Conservation (phyloP, 139 green algal species). For the Raphidocelis subcapitata region DNA sequence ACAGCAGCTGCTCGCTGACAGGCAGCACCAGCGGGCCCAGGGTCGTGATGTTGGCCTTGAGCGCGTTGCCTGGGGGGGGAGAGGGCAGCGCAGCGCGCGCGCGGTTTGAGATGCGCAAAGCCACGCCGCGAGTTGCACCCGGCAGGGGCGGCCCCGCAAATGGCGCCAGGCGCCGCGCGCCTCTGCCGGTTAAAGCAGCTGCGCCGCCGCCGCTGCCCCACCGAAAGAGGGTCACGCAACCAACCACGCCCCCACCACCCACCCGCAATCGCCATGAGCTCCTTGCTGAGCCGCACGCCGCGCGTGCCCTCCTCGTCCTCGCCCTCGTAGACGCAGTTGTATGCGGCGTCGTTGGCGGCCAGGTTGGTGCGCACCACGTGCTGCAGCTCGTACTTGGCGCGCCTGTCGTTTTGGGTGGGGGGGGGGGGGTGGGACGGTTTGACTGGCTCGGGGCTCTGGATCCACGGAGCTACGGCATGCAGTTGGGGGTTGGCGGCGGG, state of each 20-base stretch:
- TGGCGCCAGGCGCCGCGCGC: too few relatives aligned
- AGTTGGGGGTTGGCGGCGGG: too few relatives aligned
- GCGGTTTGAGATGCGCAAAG: too few relatives aligned
- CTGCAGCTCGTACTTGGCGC: conserved; percentile 47
- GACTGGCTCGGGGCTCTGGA: too few relatives aligned
- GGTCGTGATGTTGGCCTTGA: conserved; percentile 96
- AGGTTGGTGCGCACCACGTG: conserved; percentile 89
- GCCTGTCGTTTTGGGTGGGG: conserved; percentile 15
- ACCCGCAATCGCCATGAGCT: conserved; percentile 93
- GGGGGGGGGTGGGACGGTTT: too few relatives aligned
- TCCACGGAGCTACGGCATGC: too few relatives aligned
- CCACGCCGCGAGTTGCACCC: too few relatives aligned
- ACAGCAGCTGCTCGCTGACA: conserved; percentile 91
- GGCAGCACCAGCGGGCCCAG: conserved; percentile 94
- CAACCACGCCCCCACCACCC: not conserved
- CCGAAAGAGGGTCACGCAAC: too few relatives aligned
- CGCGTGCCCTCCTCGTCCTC: conserved; percentile 67
- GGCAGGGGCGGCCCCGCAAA: too few relatives aligned
- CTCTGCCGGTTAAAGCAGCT: too few relatives aligned
- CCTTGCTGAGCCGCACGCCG: conserved; percentile 85
- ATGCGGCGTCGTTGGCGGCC: conserved; percentile 87
- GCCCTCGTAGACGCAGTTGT: conserved; percentile 82
- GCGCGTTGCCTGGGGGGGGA: conserved; percentile 47
- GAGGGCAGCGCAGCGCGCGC: too few relatives aligned
- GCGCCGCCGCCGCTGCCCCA: too few relatives aligned